Conservation (phyloP, 208 protist species). For the Trypanosoma platydactyli region DNA sequence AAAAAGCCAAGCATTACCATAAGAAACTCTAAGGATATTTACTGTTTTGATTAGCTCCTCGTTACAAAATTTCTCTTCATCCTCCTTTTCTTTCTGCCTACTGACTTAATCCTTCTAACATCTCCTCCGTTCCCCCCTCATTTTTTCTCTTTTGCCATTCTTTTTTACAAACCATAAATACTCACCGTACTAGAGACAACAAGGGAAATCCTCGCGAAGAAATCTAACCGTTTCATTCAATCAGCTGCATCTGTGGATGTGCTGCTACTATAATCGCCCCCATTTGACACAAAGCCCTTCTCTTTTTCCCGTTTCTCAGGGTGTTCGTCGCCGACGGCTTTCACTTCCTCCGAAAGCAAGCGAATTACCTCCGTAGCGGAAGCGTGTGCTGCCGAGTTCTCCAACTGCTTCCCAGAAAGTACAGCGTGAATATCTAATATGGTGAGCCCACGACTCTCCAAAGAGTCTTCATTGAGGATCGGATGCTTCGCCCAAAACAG, state of each 20-base stretch:
- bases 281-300: conserved; percentile 2
- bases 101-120: background rate
- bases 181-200: background rate
- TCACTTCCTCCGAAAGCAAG: conserved; percentile 67
- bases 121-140: background rate
- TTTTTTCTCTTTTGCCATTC: conserved; percentile 1
- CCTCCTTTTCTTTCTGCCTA: conserved; percentile 1
- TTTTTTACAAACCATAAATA: background rate
- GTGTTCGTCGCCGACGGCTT: conserved; percentile 45
- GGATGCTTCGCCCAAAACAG: conserved; percentile 73
- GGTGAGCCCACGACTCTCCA: conserved; percentile 66
- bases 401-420: conserved; percentile 58
- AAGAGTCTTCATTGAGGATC: conserved; percentile 58
- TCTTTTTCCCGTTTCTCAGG: conserved; percentile 48
- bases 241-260: too few species aligned
- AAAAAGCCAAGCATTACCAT: background rate
- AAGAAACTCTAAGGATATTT: background rate
- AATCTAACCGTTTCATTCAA: too few species aligned
- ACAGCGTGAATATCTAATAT: conserved; percentile 72
- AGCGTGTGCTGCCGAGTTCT: conserved; percentile 44
- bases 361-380: conserved; percentile 78
- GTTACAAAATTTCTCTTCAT: background rate
- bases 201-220: too few species aligned
- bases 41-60: background rate
- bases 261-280: too few species aligned